Evolutionary conservation across 176 grass and related monocot genomes (phyloP).

Genomic region (Ensete glaucum): DNA sequence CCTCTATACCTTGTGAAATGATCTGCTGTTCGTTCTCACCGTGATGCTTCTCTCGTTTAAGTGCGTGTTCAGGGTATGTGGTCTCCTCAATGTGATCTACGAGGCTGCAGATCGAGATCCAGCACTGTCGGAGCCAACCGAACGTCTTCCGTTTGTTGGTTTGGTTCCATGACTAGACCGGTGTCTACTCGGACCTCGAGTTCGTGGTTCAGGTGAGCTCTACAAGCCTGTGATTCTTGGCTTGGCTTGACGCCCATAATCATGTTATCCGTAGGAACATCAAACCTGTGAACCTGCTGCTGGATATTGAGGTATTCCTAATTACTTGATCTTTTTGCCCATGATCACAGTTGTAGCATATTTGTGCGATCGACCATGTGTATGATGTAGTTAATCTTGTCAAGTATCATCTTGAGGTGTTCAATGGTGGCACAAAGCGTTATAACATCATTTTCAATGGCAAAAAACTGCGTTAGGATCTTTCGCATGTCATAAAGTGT

Average conservation of each 20-base stretch:
- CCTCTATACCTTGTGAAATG: background rate
- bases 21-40: conserved; percentile 1
- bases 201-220: conserved; percentile 52
- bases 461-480: too few relatives aligned
- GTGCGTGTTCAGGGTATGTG: conserved; percentile 43
- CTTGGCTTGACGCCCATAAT: conserved; percentile 66
- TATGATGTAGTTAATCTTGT: too few relatives aligned
- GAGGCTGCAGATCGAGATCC: conserved; percentile 76
- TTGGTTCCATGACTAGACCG: conserved; percentile 63
- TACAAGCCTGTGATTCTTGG: conserved; percentile 36
- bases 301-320: conserved; percentile 53
- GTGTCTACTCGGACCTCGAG: conserved; percentile 64
- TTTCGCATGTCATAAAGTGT: too few relatives aligned
- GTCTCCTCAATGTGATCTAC: conserved; percentile 68
- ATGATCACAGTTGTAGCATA: too few relatives aligned
- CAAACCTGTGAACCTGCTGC: conserved; percentile 79
- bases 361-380: too few relatives aligned
- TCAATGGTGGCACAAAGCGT: too few relatives aligned
- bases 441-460: too few relatives aligned
- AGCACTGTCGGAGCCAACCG: conserved; percentile 60
- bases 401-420: too few relatives aligned
- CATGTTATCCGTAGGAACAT: conserved; percentile 82
- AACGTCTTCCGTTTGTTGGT: conserved; percentile 81
- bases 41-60: background rate
- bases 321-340: conserved; percentile 5